Percentiles rank a stretch among this genome's conserved stretches.
These are phyloP conservation scores for Paracamarosporium sp. DNA, from an alignment of 2,329 filamentous ascomycete genomes.

Conservation along the genomic window DNA sequence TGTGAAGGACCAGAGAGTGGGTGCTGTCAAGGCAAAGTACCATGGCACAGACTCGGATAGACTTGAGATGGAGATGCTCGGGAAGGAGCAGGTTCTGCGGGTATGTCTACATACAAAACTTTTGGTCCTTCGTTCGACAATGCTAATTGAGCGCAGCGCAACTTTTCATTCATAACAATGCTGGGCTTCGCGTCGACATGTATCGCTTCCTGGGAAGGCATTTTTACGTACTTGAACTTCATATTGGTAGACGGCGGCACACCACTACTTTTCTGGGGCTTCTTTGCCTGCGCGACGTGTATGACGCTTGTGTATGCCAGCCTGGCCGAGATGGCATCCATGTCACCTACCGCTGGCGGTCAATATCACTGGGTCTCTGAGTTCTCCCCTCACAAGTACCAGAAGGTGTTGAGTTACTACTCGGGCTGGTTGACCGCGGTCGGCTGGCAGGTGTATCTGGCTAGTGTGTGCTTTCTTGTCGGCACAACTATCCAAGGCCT, in stretches of 20 bases:
- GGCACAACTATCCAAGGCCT: slow-evolving; percentile 51
- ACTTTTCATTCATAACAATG: slow-evolving; percentile 15
- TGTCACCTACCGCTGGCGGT: slow-evolving; percentile 27
- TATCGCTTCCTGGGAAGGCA: slow-evolving; percentile 22
- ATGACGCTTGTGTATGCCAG: slow-evolving; percentile 33
- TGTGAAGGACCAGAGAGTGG: neutral
- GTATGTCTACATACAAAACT: neutral
- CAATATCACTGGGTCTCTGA: slow-evolving; percentile 30
- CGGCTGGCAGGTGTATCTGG: slow-evolving; percentile 54
- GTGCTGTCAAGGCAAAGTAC: neutral
- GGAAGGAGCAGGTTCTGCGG: slow-evolving; percentile 8
- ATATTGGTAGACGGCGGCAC: slow-evolving; percentile 37
- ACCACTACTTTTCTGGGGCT: slow-evolving; percentile 40
- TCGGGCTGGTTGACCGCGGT: slow-evolving; percentile 53
- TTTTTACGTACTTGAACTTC: slow-evolving; percentile 13
- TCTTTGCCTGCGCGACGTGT: slow-evolving; percentile 34
- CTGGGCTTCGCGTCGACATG: slow-evolving; percentile 23
- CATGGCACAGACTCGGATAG: slow-evolving; percentile 3
- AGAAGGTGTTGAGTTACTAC: slow-evolving; percentile 14
- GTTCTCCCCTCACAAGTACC: slow-evolving; percentile 18
- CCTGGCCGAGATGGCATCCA: slow-evolving; percentile 41
- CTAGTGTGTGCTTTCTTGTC: slow-evolving; percentile 50
- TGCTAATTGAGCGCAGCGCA: neutral
- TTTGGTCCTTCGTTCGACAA: neutral
- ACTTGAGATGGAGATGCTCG: slow-evolving; percentile 7